Evolutionary conservation across 306 rosid genomes (phyloP).

Genomic region (Gynostemma pentaphyllum): DNA sequence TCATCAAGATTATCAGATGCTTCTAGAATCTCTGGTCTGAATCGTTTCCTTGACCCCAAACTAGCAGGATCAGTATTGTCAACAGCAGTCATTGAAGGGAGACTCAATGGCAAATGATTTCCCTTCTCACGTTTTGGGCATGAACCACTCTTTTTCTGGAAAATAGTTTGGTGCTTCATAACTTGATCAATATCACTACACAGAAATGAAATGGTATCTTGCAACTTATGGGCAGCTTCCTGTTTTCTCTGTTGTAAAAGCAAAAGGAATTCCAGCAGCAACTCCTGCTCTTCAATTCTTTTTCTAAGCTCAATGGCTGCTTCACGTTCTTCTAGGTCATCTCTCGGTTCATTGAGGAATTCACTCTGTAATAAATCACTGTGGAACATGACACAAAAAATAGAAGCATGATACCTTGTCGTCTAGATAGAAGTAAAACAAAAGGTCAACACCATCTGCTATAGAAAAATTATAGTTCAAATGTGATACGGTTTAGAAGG

Average conservation of each 20-base stretch:
- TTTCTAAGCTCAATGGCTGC: constrained; percentile 75
- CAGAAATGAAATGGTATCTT: constrained; percentile 67
- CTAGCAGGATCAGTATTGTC: constrained; percentile 46
- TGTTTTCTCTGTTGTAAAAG: constrained; percentile 68
- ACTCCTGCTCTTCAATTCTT: constrained; percentile 71
- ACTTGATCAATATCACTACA: constrained; percentile 82
- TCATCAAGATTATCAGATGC: constrained; percentile 47
- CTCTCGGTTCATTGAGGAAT: constrained; percentile 74
- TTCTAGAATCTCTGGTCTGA: constrained; percentile 43
- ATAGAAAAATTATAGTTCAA: not conserved
- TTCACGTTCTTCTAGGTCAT: constrained; percentile 74
- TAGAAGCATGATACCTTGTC: not conserved
- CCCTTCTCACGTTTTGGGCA: constrained; percentile 32
- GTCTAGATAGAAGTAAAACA: not conserved
- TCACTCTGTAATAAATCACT: constrained; percentile 80
- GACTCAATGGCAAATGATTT: constrained; percentile 41
- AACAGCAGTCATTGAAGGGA: constrained; percentile 38
- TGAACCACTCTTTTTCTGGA: constrained; percentile 38
- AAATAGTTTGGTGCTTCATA: constrained; percentile 44
- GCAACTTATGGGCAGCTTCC: constrained; percentile 72
- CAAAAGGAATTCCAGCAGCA: constrained; percentile 74
- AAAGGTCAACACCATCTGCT: not conserved
- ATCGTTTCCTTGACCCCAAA: constrained; percentile 67
- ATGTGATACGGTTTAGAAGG: not conserved
- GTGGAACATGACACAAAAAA: constrained; percentile 27